Evolutionary conservation across 805 yeast genomes (phyloP).

Genomic region (Pichia californica): DNA sequence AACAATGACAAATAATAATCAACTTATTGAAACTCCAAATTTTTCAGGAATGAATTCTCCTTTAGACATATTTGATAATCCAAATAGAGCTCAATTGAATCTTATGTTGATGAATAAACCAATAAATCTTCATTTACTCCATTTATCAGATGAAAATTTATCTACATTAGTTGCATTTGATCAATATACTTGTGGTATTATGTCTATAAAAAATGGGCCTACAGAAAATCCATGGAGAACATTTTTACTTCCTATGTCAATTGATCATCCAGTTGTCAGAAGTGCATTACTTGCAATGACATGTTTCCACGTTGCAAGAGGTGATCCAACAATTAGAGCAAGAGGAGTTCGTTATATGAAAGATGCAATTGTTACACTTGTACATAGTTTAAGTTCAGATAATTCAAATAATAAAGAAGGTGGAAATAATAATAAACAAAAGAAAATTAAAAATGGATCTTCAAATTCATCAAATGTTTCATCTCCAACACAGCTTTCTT

Average conservation of each 20-base stretch:
- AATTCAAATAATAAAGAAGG: not conserved
- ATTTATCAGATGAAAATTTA: constrained; percentile 24
- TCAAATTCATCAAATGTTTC: too few species aligned
- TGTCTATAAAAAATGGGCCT: constrained; percentile 61
- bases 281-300: constrained; percentile 66
- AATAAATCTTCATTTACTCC: constrained; percentile 14
- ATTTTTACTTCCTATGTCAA: constrained; percentile 49
- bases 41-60: constrained; percentile 1
- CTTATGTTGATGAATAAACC: constrained; percentile 13
- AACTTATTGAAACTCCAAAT: not conserved
- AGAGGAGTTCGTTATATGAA: constrained; percentile 55
- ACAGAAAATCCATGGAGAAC: constrained; percentile 65
- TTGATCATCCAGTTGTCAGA: constrained; percentile 48
- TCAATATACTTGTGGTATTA: constrained; percentile 42
- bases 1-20: not conserved
- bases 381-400: constrained; percentile 40
- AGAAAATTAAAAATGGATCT: too few species aligned
- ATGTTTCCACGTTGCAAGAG: constrained; percentile 48
- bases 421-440: too few species aligned
- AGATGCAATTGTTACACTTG: constrained; percentile 51
- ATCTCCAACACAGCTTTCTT: too few species aligned
- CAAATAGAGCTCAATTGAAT: constrained; percentile 7
- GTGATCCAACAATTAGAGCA: constrained; percentile 38
- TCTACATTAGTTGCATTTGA: constrained; percentile 35
- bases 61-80: constrained; percentile 1